Conservation (phyloP, 2,329 filamentous ascomycete genomes). For the Xylariaceae sp. region DNA sequence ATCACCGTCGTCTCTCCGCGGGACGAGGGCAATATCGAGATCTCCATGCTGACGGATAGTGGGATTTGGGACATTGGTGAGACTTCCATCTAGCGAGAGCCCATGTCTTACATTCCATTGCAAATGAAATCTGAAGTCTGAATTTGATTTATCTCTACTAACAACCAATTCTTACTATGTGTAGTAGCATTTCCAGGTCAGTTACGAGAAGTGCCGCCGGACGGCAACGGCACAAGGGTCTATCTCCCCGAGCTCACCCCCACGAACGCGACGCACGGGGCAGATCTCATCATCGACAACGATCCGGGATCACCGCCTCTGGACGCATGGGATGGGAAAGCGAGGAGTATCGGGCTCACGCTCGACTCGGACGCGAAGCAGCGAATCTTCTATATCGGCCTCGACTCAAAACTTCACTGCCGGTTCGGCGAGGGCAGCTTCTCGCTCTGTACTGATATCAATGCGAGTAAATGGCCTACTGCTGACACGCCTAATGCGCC, state of each 20-base stretch:
- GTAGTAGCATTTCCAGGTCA: too few species aligned
- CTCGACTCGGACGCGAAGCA: slow-evolving; percentile 10
- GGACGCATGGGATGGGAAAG: slow-evolving; percentile 14
- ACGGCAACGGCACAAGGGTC: too few species aligned
- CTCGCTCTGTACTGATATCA: not conserved
- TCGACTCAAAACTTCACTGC: slow-evolving; percentile 32
- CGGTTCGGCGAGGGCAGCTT: not conserved
- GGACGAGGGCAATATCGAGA: slow-evolving; percentile 11
- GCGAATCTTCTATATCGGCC: slow-evolving; percentile 20
- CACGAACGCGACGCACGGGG: slow-evolving; percentile 8
- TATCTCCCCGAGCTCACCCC: not conserved
- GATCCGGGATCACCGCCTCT: not conserved
- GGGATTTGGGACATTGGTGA: slow-evolving; percentile 9
- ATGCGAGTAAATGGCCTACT: slow-evolving; percentile 27
- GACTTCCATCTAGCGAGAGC: not conserved
- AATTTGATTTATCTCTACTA: too few species aligned
- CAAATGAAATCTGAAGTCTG: not conserved
- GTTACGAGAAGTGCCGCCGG: too few species aligned
- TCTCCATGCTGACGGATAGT: slow-evolving; percentile 1
- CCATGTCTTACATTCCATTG: not conserved
- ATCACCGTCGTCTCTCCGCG: slow-evolving; percentile 8
- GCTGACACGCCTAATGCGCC: slow-evolving; percentile 30
- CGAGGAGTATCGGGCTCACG: slow-evolving; percentile 6
- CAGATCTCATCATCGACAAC: not conserved
- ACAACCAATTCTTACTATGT: too few species aligned